Evolutionary conservation across 1,284 basidiomycete genomes (phyloP), one percentile per base, ranked within the genome.

Genomic region (Ganoderma lucidum): DNA sequence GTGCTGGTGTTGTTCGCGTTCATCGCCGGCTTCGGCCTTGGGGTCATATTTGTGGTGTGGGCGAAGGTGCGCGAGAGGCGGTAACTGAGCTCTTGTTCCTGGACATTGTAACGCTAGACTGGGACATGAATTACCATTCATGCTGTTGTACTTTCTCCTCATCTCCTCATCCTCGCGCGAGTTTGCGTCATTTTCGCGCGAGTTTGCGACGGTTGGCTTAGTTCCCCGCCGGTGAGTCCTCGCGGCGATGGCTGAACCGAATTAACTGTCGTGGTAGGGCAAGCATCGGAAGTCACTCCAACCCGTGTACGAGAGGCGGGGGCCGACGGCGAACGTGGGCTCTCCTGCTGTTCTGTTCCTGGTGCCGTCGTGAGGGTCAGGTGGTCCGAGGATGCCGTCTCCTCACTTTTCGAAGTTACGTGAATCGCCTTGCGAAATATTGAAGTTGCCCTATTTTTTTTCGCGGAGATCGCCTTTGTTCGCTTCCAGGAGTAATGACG

Each of bases 1-100:
- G 93, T 97, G 6, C 83, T 97, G 37, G 90, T 96, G 35, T 79
- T 96, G 59, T 95, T 96, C 73, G 95, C 87, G 0, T 97, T 92
- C 78, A 92, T 96, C 65, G 90, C 87, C 3, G 94, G 91, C 0
- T 95, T 95, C 75, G 90, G 86, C 0, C 61, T 90, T 3, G 80
- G 87, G 10, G 88, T 96, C 15, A 87, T 96, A 68, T 85, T 84
- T 8, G 81, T 92, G 30, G 94, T 97, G 14, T 93, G 93, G 85
- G 83, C 89, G 71, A 87, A 87, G 74, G 86, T 96, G 62, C 84
- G 91, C 66, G 95, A 97, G 81, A 83, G 88, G 73, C 85, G 92
- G 62, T 90, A 39, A 19, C 9, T 19, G 53, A 19, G 2, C 14
- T n/a, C 15, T 23, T 15, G 56, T 6, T n/a, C 23, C 35, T 17